Conservation (phyloP, 352 stramenopile genomes). For the Phytophthora nicotianae region DNA sequence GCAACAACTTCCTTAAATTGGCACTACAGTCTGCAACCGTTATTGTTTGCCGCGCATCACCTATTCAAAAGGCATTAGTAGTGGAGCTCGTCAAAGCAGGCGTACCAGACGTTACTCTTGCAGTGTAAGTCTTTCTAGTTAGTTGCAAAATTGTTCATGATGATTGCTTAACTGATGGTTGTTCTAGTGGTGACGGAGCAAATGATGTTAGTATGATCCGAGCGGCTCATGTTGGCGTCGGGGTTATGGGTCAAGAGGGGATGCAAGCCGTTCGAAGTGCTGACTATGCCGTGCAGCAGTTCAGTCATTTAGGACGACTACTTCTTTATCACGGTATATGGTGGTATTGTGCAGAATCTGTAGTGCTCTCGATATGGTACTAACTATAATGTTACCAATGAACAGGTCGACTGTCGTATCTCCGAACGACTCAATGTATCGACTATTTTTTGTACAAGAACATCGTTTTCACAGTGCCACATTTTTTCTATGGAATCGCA, state of each 20-base stretch:
- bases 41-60: slow-evolving; percentile 89
- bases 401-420: slow-evolving; percentile 95
- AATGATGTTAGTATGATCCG: slow-evolving; percentile 99
- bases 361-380: background rate
- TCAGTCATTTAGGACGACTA: slow-evolving; percentile 76
- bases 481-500: slow-evolving; percentile 88
- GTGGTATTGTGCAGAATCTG: no score
- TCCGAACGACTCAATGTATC: slow-evolving; percentile 94
- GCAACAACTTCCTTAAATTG: slow-evolving; percentile 70
- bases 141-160: slow-evolving; percentile 20
- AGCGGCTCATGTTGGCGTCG: slow-evolving; percentile 97
- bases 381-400: background rate
- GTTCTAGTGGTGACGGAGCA: slow-evolving; percentile 95
- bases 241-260: slow-evolving; percentile 97
- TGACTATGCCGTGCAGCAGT: slow-evolving; percentile 85
- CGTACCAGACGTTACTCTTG: slow-evolving; percentile 88
- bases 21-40: slow-evolving; percentile 80
- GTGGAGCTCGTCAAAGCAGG: slow-evolving; percentile 94
- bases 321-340: slow-evolving; percentile 74
- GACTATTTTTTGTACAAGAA: slow-evolving; percentile 99
- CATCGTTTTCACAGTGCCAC: slow-evolving; percentile 89
- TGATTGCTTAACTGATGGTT: background rate
- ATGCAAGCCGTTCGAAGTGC: slow-evolving; percentile 84
- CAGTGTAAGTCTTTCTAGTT: slow-evolving; percentile 78
- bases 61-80: slow-evolving; percentile 90